Percentiles rank a stretch among this genome's conserved stretches.
phyloP scores from a whole-genome alignment of 2,329 filamentous ascomycete species.

The Ceratocystis eucalypticola region DNA sequence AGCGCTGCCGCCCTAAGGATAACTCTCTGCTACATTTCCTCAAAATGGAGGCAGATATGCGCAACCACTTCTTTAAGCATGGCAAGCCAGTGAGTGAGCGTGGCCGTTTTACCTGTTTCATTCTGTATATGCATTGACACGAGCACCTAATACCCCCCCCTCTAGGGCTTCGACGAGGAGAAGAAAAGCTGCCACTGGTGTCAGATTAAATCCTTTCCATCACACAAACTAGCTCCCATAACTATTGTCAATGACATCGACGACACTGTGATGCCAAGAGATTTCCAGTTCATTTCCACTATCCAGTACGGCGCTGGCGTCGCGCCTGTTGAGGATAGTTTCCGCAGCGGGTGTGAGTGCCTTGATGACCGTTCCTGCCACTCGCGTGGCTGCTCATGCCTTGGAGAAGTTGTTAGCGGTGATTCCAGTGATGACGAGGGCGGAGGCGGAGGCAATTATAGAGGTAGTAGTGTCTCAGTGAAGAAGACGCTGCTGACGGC shows the following conservation, averaged over 20 bases:
- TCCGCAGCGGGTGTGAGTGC: slow-evolving; percentile 59
- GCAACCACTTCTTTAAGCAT: slow-evolving; percentile 39
- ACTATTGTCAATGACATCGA: slow-evolving; percentile 53
- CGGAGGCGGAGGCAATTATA: slow-evolving; percentile 21
- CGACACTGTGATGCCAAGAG: slow-evolving; percentile 39
- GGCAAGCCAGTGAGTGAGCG: slow-evolving; percentile 26
- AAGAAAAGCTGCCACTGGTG: slow-evolving; percentile 45
- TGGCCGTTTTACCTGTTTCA: not conserved
- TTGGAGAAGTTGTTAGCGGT: slow-evolving; percentile 46
- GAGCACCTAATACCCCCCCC: not conserved
- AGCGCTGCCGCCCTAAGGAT: not conserved
- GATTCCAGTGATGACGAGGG: slow-evolving; percentile 28
- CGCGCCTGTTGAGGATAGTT: slow-evolving; percentile 42
- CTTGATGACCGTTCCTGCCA: slow-evolving; percentile 48
- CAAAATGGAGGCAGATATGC: slow-evolving; percentile 35
- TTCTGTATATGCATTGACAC: not conserved
- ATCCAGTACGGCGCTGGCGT: slow-evolving; percentile 49
- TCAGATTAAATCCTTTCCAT: slow-evolving; percentile 43
- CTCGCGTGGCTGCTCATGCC: slow-evolving; percentile 53
- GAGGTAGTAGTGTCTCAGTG: slow-evolving; percentile 4
- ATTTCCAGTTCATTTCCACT: slow-evolving; percentile 55
- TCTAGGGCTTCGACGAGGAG: slow-evolving; percentile 29
- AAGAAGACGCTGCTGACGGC: slow-evolving; percentile 37
- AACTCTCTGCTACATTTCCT: not conserved
- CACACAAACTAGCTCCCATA: slow-evolving; percentile 38